Evolutionary conservation across 192 early-diverging fungal species (phyloP).

Genomic region (Backusella westeae): DNA sequence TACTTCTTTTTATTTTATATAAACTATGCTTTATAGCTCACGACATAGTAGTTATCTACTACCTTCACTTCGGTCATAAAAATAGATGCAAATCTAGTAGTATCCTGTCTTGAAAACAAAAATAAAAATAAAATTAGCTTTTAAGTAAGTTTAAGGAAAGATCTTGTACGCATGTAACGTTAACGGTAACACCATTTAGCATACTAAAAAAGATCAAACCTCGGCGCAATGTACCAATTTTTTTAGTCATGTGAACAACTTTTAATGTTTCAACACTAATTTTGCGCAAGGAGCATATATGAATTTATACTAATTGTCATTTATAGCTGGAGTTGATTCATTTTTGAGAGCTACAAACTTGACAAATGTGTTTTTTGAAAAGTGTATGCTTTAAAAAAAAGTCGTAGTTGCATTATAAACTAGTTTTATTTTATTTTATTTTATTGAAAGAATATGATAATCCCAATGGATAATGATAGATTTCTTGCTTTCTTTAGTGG

Average conservation of each 20-base stretch:
- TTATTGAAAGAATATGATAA: too few relatives aligned
- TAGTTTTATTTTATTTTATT: too few relatives aligned
- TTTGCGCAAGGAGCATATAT: background rate
- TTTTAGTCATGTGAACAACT: background rate
- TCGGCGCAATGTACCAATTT: background rate
- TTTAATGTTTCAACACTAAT: background rate
- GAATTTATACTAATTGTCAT: too few relatives aligned
- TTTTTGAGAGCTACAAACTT: too few relatives aligned
- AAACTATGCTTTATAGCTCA: background rate
- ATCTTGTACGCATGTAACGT: background rate
- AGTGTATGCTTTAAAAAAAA: too few relatives aligned
- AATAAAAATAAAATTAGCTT: background rate
- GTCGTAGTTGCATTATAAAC: too few relatives aligned
- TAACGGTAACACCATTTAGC: background rate
- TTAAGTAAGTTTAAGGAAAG: background rate
- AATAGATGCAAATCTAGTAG: background rate
- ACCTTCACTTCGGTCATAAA: background rate
- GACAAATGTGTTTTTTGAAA: too few relatives aligned
- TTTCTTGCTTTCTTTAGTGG: too few relatives aligned
- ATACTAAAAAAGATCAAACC: background rate
- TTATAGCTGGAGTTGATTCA: too few relatives aligned
- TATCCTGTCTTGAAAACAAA: background rate
- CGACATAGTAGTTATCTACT: background rate
- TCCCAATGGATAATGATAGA: too few relatives aligned
- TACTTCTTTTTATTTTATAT: background rate